These are phyloP conservation scores for Daedalea quercina DNA, from an alignment of 768 basidiomycete genomes.

Conservation along the genomic window DNA sequence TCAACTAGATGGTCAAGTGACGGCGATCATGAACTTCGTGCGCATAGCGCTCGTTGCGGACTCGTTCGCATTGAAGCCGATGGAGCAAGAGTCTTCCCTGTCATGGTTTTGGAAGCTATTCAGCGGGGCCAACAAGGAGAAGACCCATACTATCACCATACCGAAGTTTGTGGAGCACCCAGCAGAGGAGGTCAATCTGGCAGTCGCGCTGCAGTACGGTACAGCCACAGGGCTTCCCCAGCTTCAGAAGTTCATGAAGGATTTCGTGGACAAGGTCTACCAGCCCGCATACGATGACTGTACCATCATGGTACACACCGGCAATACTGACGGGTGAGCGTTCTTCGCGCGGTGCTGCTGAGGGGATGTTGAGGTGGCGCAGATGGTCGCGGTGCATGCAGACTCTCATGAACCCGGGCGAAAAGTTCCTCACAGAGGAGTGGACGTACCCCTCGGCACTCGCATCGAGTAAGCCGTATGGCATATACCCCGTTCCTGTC, in stretches of 20 bases:
- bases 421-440: conserved; percentile 52
- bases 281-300: conserved; percentile 59
- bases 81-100: conserved; percentile 23
- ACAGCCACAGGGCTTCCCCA: conserved; percentile 44
- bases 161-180: conserved; percentile 50
- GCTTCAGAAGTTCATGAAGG: conserved; percentile 47
- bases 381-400: conserved; percentile 50
- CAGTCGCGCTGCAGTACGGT: conserved; percentile 67
- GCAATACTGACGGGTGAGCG: conserved; percentile 60
- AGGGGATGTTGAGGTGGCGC: not conserved
- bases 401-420: conserved; percentile 63
- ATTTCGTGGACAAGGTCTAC: conserved; percentile 48
- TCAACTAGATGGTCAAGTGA: not conserved
- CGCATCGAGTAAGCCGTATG: conserved; percentile 27
- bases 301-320: conserved; percentile 47
- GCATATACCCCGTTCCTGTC: conserved; percentile 45
- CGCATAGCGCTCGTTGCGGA: conserved; percentile 35
- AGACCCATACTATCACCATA: conserved; percentile 43
- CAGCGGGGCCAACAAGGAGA: conserved; percentile 29
- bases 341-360: not conserved
- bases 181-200: conserved; percentile 48
- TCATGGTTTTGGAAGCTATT: conserved; percentile 60
- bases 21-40: not conserved
- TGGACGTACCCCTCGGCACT: conserved; percentile 72
- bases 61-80: conserved; percentile 36